Base-by-base conservation (phyloP, 2,329 filamentous ascomycete species). In the Westerdykella sp. region DNA sequence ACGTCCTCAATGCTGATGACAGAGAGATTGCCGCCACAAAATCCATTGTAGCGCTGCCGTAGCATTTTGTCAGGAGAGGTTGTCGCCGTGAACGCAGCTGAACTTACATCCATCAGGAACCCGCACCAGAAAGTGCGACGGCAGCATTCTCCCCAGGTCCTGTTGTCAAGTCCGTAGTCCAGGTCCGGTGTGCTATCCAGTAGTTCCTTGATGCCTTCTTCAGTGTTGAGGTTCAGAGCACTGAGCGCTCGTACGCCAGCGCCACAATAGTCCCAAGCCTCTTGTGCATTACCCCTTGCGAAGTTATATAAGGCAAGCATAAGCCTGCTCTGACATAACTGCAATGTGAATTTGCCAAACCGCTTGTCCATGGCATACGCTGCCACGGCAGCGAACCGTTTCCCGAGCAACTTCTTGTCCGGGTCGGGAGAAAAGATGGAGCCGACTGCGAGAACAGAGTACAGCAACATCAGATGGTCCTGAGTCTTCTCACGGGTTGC, bases 41-140 rank as follows among this genome's bases (percentile, higher is more conserved):
- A 74, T 12, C 77, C 77, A 38, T 78, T 80, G 47, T 83, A 77
- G 38, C 82, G 77, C 68, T 75, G 56, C 54, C 49, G 46, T 47
- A 50, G 50, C 9, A 49, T 53, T 53, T 57, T 51, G 54, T 60
- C 51, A 60, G 53, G 51, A 45, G 58, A 53, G 49, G 59, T 55
- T 39, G 60, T 59, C 44, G 53, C 49, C 46, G 53, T 58, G 48
- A 55, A 56, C 49, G 57, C 49, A 39, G 56, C 56, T 49, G 56
- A 51, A 68, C 73, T 70, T 64, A 76, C 74, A 65, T 88, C 85
- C 62, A 85, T 75, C 53, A 87, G 68, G 52, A 83, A 85, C 40
- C 80, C 76, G 22, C 80, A 78, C 84, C 84, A 89, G 56, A 87
- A 83, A 0, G 83, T 87, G 43, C 85, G 74, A 49, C 84, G 75